Conservation (phyloP, 2,329 filamentous ascomycete species). For the Tolypocladium tundrense region DNA sequence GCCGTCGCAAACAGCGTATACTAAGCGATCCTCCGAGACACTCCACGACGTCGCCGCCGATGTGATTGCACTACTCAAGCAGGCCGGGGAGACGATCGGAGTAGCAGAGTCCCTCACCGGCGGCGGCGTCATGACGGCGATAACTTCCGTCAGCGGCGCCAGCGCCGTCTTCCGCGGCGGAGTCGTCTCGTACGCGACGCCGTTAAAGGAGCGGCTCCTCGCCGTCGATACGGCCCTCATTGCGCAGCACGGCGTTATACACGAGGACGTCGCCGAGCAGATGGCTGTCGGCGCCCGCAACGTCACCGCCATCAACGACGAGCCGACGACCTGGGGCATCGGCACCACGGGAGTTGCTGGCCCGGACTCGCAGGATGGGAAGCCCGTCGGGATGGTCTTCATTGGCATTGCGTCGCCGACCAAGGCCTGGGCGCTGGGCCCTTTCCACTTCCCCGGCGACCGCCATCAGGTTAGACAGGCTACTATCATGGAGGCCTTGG, state of each 20-base stretch:
- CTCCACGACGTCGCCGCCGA: background rate
- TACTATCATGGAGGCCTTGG: background rate
- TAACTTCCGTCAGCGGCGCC: conserved; percentile 18
- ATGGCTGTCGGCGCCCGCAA: background rate
- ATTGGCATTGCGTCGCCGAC: background rate
- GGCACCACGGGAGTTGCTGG: background rate
- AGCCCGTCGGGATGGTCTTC: background rate
- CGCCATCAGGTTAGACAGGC: background rate
- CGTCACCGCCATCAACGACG: background rate
- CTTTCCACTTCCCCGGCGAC: background rate
- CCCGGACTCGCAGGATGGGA: background rate
- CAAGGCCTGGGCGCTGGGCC: background rate
- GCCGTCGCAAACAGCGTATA: background rate
- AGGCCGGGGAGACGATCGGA: conserved; percentile 13
- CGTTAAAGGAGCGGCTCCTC: conserved; percentile 17
- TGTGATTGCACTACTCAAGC: background rate
- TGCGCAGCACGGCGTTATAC: background rate
- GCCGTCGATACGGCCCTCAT: background rate
- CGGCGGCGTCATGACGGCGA: conserved; percentile 18
- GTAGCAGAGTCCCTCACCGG: conserved; percentile 22
- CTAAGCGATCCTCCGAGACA: background rate
- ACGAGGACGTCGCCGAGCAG: background rate
- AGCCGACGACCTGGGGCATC: background rate
- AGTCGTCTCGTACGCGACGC: conserved; percentile 20
- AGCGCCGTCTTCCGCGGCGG: conserved; percentile 21